These are phyloP conservation scores for Ambrosia hybrid DNA, from an alignment of 140 eudicot species.

Conservation along the genomic window DNA sequence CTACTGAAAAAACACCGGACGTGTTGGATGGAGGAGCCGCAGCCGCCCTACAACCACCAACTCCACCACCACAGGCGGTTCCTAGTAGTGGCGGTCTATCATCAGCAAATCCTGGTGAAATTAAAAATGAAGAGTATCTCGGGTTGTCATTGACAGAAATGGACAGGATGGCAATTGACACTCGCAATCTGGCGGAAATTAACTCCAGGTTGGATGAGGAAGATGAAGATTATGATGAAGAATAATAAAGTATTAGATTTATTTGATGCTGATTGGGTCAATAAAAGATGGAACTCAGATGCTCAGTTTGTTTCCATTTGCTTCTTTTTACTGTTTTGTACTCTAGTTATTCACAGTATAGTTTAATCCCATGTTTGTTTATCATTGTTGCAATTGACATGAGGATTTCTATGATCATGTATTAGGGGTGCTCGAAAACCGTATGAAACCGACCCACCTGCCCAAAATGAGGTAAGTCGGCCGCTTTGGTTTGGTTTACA, in stretches of 20 bases:
- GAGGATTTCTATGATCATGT: not conserved
- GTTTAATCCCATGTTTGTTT: not conserved
- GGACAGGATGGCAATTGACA: constrained; percentile 69
- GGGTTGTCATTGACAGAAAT: constrained; percentile 60
- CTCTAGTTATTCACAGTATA: not conserved
- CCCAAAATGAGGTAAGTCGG: too few species aligned
- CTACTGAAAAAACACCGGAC: constrained; percentile 24
- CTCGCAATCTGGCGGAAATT: constrained; percentile 46
- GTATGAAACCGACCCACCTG: too few species aligned
- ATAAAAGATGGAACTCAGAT: constrained; percentile 1
- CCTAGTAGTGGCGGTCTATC: constrained; percentile 28
- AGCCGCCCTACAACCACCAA: constrained; percentile 27
- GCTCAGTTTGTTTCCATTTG: constrained; percentile 5
- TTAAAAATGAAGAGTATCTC: constrained; percentile 41
- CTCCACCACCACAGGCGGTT: constrained; percentile 26
- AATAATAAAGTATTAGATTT: constrained; percentile 18
- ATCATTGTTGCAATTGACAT: not conserved
- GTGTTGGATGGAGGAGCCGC: constrained; percentile 20
- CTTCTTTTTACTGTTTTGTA: constrained; percentile 1
- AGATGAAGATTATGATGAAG: constrained; percentile 77
- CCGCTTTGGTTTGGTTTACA: too few species aligned
- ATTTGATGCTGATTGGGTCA: constrained; percentile 13
- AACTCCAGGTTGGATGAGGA: constrained; percentile 63
- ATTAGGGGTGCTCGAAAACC: not conserved
- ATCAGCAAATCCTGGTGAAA: constrained; percentile 25